Percentiles rank a stretch among this genome's conserved stretches.
Evolutionary conservation across 306 rosid genomes (phyloP).

Genomic region (Lathyrus sativus): DNA sequence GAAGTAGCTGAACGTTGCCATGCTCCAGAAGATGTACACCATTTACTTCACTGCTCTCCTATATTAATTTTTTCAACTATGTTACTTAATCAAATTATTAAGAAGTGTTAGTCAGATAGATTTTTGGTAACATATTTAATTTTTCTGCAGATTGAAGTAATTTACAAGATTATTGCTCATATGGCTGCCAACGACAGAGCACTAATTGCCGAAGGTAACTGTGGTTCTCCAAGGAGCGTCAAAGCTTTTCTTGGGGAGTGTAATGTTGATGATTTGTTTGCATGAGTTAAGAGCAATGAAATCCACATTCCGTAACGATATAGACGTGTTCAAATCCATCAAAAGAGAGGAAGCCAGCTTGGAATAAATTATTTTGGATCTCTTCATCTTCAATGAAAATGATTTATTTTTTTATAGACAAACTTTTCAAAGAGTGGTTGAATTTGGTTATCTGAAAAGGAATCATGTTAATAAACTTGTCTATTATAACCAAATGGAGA

Average conservation of each 20-base stretch:
- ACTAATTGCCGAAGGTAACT: constrained; percentile 79
- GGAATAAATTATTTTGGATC: constrained; percentile 39
- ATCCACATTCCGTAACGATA: constrained; percentile 18
- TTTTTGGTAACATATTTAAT: neutral
- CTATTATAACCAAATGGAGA: neutral
- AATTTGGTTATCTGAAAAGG: constrained; percentile 25
- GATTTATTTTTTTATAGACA: constrained; percentile 4
- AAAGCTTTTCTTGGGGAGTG: constrained; percentile 83
- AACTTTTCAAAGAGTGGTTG: constrained; percentile 27
- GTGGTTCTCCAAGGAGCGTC: constrained; percentile 84
- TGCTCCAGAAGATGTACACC: constrained; percentile 67
- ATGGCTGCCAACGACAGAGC: constrained; percentile 94
- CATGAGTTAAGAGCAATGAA: constrained; percentile 39
- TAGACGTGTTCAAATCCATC: constrained; percentile 36
- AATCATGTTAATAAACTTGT: constrained; percentile 13
- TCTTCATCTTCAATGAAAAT: constrained; percentile 27
- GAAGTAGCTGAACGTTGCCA: constrained; percentile 55
- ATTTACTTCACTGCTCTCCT: constrained; percentile 2
- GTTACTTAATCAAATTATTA: constrained; percentile 11
- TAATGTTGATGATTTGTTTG: constrained; percentile 62
- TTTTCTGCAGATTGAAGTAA: constrained; percentile 72
- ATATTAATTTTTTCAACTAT: constrained; percentile 3
- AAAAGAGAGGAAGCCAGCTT: constrained; percentile 34
- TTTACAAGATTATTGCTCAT: constrained; percentile 79
- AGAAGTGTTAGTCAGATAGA: neutral